Evolutionary conservation across 495 filamentous ascomycete species (phyloP), one percentile per base, ranked within the genome.

Genomic region (Chaetomium tenue): DNA sequence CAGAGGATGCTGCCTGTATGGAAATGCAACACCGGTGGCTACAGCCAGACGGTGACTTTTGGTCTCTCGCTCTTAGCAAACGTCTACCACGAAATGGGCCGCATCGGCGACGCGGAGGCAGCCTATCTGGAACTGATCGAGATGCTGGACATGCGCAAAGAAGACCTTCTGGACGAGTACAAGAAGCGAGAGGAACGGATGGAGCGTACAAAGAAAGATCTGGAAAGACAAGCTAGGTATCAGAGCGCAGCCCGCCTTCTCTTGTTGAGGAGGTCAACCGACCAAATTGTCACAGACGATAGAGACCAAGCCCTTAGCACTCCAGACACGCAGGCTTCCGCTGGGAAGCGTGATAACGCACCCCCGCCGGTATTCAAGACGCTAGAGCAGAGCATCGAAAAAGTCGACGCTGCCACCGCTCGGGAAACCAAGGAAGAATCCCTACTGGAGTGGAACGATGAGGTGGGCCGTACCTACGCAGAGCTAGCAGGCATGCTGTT

Each of bases 61-160:
- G 40, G 40, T 44, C 40, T 44, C 13, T 23, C 42, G 22, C 18
- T 13, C 16, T 23, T 67, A 1, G 65, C 23, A 42, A 56, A 51
- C 3, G 46, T 60, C 16, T 67, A 67, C 42, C 65, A 28, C 33
- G 61, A 67, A 0, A 50, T 53, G 61, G 54, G 65, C 2, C 50
- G 48, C 28, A 18, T 44, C 8, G 50, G 39, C 22, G 60, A 63
- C 3, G 60, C 65, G 20, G 60, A 60, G 26, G 2, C 13, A 15
- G 16, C 28, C 12, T 59, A 23, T 15, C 23, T 42, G 0, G 64
- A 66, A 47, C 25, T 42, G 2, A 18, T 66, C 3, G 55, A 63
- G 13, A 26, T 46, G 18, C 25, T 58, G 12, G 0, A 2, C 5
- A 25, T 42, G 7, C 55, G 55, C 1, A 16, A 16, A 16, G 37